A percentile compares a stretch with the other conserved stretches of the same genome.
Evolutionary conservation across 1,284 basidiomycete genomes (phyloP).

Genomic region (Irpex sp.): DNA sequence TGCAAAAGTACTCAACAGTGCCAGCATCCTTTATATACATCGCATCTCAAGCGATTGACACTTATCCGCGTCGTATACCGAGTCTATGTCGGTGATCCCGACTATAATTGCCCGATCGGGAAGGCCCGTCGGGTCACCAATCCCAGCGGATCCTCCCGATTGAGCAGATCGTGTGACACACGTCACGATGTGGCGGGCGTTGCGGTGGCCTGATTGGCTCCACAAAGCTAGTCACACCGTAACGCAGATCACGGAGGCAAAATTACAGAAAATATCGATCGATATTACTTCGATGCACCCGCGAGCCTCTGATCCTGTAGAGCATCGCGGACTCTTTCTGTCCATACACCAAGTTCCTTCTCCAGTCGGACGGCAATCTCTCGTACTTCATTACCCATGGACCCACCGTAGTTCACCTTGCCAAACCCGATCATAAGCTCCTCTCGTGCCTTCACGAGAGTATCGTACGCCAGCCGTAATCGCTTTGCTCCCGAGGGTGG

Average conservation of each 20-base stretch:
- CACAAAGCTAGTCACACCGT: neutral
- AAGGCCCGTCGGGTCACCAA: neutral
- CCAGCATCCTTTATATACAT: neutral
- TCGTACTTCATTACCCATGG: constrained; percentile 55
- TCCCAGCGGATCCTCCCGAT: neutral
- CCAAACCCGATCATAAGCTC: constrained; percentile 68
- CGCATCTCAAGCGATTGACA: neutral
- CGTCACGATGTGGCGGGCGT: neutral
- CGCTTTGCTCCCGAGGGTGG: constrained; percentile 64
- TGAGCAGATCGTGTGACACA: neutral
- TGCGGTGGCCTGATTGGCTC: neutral
- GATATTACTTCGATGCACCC: constrained; percentile 1
- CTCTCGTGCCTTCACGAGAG: constrained; percentile 54
- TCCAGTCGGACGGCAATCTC: constrained; percentile 56
- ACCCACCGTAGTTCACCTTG: constrained; percentile 53
- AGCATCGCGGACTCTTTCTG: constrained; percentile 45
- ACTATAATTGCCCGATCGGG: neutral
- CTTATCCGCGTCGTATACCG: neutral
- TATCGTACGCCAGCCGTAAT: constrained; percentile 60
- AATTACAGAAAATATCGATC: neutral
- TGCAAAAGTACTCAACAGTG: neutral
- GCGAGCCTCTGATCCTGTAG: constrained; percentile 32
- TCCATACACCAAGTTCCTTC: constrained; percentile 69
- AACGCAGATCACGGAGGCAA: neutral
- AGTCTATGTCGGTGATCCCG: neutral